phyloP scores from a whole-genome alignment of 2,329 filamentous ascomycete species.

The Penicillium brevicompactum region DNA sequence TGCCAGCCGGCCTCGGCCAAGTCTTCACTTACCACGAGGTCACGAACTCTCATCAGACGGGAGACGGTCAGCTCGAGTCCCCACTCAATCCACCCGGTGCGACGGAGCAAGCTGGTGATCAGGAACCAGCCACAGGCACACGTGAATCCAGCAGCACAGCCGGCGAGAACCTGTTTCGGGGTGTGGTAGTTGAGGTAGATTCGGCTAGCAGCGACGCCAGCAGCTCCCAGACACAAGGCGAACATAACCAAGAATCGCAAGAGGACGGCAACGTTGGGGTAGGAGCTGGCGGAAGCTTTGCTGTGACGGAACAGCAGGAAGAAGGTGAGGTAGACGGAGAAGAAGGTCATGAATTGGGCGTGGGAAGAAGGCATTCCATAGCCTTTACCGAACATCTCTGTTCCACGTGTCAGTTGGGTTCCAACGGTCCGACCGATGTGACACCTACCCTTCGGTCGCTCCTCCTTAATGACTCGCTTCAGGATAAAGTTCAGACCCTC shows the following conservation, averaged over 20 bases:
- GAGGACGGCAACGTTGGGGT: slow-evolving; percentile 41
- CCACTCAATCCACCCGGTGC: slow-evolving; percentile 71
- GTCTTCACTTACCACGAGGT: slow-evolving; percentile 86
- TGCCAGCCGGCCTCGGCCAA: slow-evolving; percentile 91
- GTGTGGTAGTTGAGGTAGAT: slow-evolving; percentile 95
- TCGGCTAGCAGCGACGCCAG: slow-evolving; percentile 75
- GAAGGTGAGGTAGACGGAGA: slow-evolving; percentile 78
- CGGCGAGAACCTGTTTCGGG: slow-evolving; percentile 80
- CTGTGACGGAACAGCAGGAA: slow-evolving; percentile 83
- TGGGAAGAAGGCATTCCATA: slow-evolving; percentile 98
- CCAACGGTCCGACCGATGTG: neutral
- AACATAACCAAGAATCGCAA: slow-evolving; percentile 63
- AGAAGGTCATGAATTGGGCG: slow-evolving; percentile 92
- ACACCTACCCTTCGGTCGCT: slow-evolving; percentile 73
- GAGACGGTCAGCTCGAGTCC: slow-evolving; percentile 66
- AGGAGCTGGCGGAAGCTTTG: slow-evolving; percentile 52
- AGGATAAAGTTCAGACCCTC: slow-evolving; percentile 87
- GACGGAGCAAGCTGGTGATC: slow-evolving; percentile 67
- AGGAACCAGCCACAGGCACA: slow-evolving; percentile 80
- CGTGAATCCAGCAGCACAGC: slow-evolving; percentile 67
- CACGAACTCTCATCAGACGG: slow-evolving; percentile 71
- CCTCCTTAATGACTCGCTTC: slow-evolving; percentile 90
- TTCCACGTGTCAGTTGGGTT: slow-evolving; percentile 3
- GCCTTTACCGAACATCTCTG: slow-evolving; percentile 79
- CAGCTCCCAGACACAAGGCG: slow-evolving; percentile 63